Evolutionary conservation across 306 rosid genomes (phyloP).

Genomic region (Cucumis melo): DNA sequence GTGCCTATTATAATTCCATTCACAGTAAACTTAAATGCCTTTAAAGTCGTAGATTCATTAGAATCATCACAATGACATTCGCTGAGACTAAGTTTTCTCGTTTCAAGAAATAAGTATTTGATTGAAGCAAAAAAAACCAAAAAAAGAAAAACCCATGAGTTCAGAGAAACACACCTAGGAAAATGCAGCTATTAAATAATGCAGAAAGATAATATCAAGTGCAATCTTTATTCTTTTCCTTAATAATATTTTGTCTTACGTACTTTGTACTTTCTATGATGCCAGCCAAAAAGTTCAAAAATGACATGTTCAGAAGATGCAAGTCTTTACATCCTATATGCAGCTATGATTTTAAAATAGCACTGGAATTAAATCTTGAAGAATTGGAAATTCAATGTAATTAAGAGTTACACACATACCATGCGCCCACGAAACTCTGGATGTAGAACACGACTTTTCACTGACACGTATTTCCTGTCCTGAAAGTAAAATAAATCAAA

Average conservation of each 20-base stretch:
- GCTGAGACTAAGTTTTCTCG: neutral
- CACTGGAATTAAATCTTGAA: neutral
- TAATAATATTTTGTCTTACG: neutral
- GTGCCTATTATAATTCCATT: neutral
- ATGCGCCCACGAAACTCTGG: slow-evolving; percentile 99
- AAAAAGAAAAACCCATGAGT: neutral
- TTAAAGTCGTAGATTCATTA: neutral
- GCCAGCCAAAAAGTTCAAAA: neutral
- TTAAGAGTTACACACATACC: slow-evolving; percentile 34
- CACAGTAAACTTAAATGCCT: neutral
- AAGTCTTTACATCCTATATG: neutral
- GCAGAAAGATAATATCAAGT: neutral
- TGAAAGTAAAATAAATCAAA: slow-evolving; percentile 22
- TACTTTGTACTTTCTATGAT: neutral
- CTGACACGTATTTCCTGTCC: slow-evolving; percentile 75
- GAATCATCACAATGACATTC: neutral
- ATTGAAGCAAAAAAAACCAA: neutral
- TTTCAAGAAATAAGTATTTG: neutral
- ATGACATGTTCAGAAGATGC: neutral
- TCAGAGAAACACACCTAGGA: neutral
- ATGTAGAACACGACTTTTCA: slow-evolving; percentile 60
- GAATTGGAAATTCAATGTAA: neutral
- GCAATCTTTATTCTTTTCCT: neutral
- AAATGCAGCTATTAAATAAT: neutral
- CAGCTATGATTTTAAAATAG: neutral